phyloP scores from a whole-genome alignment of 345 rosid species.

The Hibiscus trionum region DNA sequence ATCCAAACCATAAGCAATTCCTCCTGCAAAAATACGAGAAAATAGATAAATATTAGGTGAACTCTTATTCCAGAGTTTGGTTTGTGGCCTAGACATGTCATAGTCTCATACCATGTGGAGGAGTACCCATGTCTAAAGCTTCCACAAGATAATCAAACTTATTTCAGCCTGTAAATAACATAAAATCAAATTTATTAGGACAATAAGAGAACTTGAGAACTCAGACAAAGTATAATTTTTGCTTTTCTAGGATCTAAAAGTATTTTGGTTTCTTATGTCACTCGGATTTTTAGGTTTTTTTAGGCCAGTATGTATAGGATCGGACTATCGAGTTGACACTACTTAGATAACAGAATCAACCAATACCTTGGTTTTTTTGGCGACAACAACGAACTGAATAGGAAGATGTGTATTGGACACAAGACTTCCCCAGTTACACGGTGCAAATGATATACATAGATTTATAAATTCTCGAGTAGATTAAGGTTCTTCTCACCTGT shows the following conservation, averaged over 20 bases:
- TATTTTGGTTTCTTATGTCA: not conserved
- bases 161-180: not conserved
- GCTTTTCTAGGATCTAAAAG: not conserved
- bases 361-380: no score
- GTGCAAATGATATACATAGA: not conserved
- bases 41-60: not conserved
- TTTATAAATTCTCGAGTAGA: not conserved
- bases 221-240: not conserved
- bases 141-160: slow-evolving; percentile 76
- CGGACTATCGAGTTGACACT: not conserved
- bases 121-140: slow-evolving; percentile 98
- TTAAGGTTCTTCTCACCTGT: slow-evolving; percentile 34
- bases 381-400: not conserved
- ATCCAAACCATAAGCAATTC: slow-evolving; percentile 40
- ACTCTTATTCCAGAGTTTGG: not conserved
- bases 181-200: not conserved
- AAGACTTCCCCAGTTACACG: not conserved
- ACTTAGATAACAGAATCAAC: not conserved
- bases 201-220: not conserved
- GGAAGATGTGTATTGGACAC: not conserved
- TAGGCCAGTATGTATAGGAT: not conserved
- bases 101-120: slow-evolving; percentile 97
- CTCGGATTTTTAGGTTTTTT: not conserved
- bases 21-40: slow-evolving; percentile 44
- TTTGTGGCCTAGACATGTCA: not conserved